These are phyloP conservation scores for Aureobasidium zeae DNA, from an alignment of 2,329 filamentous ascomycete genomes.

Conservation along the genomic window DNA sequence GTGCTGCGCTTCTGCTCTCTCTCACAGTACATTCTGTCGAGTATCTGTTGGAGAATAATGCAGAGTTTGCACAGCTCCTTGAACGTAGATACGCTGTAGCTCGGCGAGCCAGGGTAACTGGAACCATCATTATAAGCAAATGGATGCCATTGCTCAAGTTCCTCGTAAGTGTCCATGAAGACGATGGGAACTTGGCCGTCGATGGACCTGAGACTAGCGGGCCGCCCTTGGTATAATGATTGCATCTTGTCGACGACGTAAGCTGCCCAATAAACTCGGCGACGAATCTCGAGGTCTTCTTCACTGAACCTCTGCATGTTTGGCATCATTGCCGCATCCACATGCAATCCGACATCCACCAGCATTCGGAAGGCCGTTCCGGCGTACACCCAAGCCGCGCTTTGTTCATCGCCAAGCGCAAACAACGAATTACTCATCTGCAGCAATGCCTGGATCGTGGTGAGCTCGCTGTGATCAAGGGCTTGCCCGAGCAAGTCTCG, in stretches of 20 bases:
- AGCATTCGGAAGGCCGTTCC: conserved; percentile 49
- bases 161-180: conserved; percentile 44
- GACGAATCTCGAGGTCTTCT: conserved; percentile 39
- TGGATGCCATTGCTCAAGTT: conserved; percentile 44
- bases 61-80: conserved; percentile 37
- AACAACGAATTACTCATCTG: conserved; percentile 45
- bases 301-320: conserved; percentile 31
- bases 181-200: conserved; percentile 40
- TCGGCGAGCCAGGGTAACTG: conserved; percentile 30
- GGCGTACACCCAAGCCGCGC: conserved; percentile 49
- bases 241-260: conserved; percentile 46
- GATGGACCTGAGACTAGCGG: conserved; percentile 38
- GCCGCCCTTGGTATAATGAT: conserved; percentile 46
- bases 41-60: conserved; percentile 36
- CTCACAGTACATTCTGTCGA: conserved; percentile 32
- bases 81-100: conserved; percentile 39
- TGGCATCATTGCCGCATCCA: conserved; percentile 31
- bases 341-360: conserved; percentile 46
- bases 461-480: conserved; percentile 43
- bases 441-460: conserved; percentile 46
- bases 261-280: conserved; percentile 39
- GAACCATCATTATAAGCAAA: conserved; percentile 30
- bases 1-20: neutral
- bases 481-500: conserved; percentile 38
- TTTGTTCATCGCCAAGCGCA: conserved; percentile 42